A percentile compares a stretch with the other conserved stretches of the same genome.
These are phyloP conservation scores for Bassia scoparia DNA, from an alignment of 148 eudicot genomes.

Conservation along the genomic window DNA sequence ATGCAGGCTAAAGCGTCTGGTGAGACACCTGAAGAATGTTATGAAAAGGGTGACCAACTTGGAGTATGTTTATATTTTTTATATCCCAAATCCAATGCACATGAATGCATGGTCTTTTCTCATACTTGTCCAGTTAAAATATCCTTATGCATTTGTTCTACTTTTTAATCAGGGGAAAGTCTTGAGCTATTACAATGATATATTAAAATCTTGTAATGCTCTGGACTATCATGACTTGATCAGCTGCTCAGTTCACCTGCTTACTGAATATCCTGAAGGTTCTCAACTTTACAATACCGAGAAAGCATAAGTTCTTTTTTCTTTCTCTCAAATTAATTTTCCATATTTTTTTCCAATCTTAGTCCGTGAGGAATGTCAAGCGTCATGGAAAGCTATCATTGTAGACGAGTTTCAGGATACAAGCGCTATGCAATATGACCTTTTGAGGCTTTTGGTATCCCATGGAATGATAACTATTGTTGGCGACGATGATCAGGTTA, in stretches of 20 bases:
- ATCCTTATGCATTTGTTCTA: constrained; percentile 6
- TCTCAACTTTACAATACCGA: constrained; percentile 20
- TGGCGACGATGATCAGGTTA: constrained; percentile 96
- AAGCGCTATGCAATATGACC: constrained; percentile 82
- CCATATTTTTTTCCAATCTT: constrained; percentile 14
- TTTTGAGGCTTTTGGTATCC: constrained; percentile 65
- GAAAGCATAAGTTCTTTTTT: not conserved
- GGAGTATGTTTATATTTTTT: constrained; percentile 49
- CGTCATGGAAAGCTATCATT: constrained; percentile 78
- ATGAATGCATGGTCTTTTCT: not conserved
- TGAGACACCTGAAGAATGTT: constrained; percentile 54
- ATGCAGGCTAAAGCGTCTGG: constrained; percentile 93
- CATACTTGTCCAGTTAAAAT: not conserved
- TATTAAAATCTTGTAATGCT: constrained; percentile 77
- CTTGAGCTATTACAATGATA: constrained; percentile 59
- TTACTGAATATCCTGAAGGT: constrained; percentile 82
- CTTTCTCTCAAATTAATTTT: too few relatives aligned
- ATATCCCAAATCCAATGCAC: constrained; percentile 6
- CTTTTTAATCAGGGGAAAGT: constrained; percentile 54
- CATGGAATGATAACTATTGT: constrained; percentile 80
- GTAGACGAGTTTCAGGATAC: constrained; percentile 97
- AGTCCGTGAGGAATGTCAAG: constrained; percentile 74
- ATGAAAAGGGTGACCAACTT: constrained; percentile 43
- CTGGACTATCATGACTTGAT: constrained; percentile 92
- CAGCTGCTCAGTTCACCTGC: constrained; percentile 76